phyloP scores from a whole-genome alignment of 169 alveolate species.

The Plasmodium sp. region DNA sequence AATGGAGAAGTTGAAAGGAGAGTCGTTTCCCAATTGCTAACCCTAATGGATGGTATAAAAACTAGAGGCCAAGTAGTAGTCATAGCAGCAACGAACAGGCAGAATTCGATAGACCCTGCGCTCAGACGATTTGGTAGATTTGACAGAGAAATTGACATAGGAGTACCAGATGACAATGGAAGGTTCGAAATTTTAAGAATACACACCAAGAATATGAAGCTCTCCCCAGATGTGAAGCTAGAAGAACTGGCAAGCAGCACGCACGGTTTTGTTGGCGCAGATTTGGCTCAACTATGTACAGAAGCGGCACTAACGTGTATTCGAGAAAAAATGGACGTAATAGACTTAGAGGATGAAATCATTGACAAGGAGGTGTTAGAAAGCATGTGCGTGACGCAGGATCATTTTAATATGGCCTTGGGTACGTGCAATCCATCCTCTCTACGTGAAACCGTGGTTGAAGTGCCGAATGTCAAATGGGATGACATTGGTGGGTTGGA shows the following conservation, averaged over 20 bases:
- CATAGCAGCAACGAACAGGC: conserved; percentile 99
- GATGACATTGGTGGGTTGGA: conserved; percentile 99
- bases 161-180: conserved; percentile 99
- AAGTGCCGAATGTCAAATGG: conserved; percentile 99
- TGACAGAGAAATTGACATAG: conserved; percentile 99
- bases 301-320: conserved; percentile 99
- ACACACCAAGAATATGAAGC: conserved; percentile 99
- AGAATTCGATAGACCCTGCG: conserved; percentile 99
- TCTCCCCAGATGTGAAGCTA: conserved; percentile 97
- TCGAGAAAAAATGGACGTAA: conserved; percentile 99
- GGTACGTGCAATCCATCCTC: conserved; percentile 98
- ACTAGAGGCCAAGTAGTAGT: conserved; percentile 99
- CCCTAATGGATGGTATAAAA: conserved; percentile 99
- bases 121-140: conserved; percentile 99
- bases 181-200: conserved; percentile 98
- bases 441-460: conserved; percentile 98
- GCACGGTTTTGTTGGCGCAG: conserved; percentile 99
- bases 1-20: conserved; percentile 99
- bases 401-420: conserved; percentile 97
- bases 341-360: conserved; percentile 98
- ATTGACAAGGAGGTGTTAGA: conserved; percentile 98
- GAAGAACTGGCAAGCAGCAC: conserved; percentile 99
- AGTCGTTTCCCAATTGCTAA: conserved; percentile 98
- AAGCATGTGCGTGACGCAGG: conserved; percentile 99
- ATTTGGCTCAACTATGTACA: conserved; percentile 97